Evolutionary conservation across 139 green algal species (phyloP).

Genomic region (Haematococcus lacustris): DNA sequence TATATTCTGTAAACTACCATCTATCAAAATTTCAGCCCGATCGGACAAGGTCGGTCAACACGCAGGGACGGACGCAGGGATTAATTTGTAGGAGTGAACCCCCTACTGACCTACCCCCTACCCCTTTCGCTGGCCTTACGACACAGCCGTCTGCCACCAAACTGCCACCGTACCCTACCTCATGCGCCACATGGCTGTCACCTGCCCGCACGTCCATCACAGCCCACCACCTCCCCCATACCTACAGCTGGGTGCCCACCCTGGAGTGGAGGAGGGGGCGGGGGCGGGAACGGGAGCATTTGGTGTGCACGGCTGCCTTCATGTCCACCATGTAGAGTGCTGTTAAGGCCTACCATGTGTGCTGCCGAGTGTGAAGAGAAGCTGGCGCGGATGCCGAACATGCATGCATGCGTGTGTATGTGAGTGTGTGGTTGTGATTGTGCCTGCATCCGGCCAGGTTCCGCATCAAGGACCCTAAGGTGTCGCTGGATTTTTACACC

Average conservation of each 20-base stretch:
- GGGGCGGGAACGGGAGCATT: background rate
- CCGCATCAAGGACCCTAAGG: slow-evolving; percentile 67
- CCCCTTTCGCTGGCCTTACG: too few relatives aligned
- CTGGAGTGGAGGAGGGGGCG: too few relatives aligned
- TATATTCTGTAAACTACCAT: too few relatives aligned
- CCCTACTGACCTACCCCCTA: too few relatives aligned
- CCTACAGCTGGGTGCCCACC: background rate
- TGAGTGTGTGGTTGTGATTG: background rate
- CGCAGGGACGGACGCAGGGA: too few relatives aligned
- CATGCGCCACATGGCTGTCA: too few relatives aligned
- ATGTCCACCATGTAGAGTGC: background rate
- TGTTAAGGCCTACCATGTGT: background rate
- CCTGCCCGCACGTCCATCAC: too few relatives aligned
- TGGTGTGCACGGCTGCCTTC: background rate
- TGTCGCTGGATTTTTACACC: slow-evolving; percentile 83
- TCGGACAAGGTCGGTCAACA: too few relatives aligned
- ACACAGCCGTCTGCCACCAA: background rate
- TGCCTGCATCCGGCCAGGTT: slow-evolving; percentile 76
- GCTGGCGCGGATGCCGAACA: background rate
- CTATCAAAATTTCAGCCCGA: too few relatives aligned
- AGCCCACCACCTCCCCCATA: too few relatives aligned
- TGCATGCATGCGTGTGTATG: background rate
- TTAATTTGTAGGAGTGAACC: too few relatives aligned
- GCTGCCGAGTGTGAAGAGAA: background rate
- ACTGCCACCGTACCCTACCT: too few relatives aligned